Base-by-base conservation (phyloP, 306 rosid genomes). In the Citrullus amarus region DNA sequence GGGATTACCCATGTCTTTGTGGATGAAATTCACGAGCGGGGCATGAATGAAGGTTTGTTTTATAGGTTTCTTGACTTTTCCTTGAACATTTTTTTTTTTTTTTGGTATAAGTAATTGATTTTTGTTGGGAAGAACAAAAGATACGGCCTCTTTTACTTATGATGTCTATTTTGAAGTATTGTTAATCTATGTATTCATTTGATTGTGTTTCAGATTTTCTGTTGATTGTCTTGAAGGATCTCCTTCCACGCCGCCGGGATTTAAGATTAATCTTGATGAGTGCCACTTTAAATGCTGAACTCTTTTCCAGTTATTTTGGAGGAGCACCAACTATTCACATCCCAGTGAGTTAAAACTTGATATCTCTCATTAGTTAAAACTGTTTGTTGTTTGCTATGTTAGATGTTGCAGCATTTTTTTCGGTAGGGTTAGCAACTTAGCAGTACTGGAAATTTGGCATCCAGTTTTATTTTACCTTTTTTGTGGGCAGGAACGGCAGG, bases 11-110 rank as follows among this genome's bases (percentile, higher is more conserved):
- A 88, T 83, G 91, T 88, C 54, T 88, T 88, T 18, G 91, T 88
- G 73, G 91, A 88, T 83, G 91, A 88, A 83, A 88, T 88, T 85
- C 91, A 88, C 54, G 91, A 88, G 84, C 82, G 91, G 55, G 91
- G 91, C 82, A 88, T 88, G 91, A 88, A 88, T 80, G 91, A 88
- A 88, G 91, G 91, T 88, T 22, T 36, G 75, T 18, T 78, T 79
- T 72, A 50, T 50, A 28, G 75, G 36, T 68, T 68, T 12, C 13
- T 67, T 68, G 34, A 68, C 34, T n/a, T 68, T 43, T 2, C 32
- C 36, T 20, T 36, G 12, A 68, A 68, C 16, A n/a, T 2, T 43
- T 65, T 59, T 25, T 25, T 59, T 25, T 25, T 25, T 1, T 68
- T 20, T 20, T 18, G 0, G 22, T 4, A 1, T 43, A 68, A 18